phyloP scores from a whole-genome alignment of 2,329 filamentous ascomycete genomes.

The Trichoderma sp. region DNA sequence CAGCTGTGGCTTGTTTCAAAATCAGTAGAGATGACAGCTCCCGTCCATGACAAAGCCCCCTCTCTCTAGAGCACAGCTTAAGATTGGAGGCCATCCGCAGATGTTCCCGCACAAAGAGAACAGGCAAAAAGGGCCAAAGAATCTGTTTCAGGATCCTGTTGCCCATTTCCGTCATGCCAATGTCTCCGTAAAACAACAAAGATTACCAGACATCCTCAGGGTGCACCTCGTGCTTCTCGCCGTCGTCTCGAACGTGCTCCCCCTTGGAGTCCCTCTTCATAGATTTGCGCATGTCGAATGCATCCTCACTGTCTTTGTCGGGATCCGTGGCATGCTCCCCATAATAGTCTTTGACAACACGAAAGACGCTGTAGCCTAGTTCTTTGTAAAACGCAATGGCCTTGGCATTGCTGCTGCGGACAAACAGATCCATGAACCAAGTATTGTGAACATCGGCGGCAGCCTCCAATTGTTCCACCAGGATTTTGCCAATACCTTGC shows the following conservation, averaged over 20 bases:
- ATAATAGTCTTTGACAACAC: constrained; percentile 89
- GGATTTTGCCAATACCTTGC: constrained; percentile 78
- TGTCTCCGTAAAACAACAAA: not conserved
- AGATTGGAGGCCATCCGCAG: not conserved
- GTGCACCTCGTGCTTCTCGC: constrained; percentile 72
- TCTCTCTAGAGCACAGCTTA: not conserved
- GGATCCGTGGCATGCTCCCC: constrained; percentile 73
- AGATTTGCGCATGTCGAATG: constrained; percentile 94
- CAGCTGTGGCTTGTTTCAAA: not conserved
- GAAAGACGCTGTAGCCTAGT: constrained; percentile 88
- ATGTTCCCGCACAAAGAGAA: not conserved
- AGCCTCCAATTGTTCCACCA: constrained; percentile 79
- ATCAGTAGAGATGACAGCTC: not conserved
- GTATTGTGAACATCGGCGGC: constrained; percentile 77
- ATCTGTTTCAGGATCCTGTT: not conserved
- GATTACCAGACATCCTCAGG: constrained; percentile 80
- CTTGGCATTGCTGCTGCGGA: constrained; percentile 80
- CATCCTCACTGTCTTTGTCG: constrained; percentile 70
- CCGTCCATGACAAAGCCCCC: not conserved
- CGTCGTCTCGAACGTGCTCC: constrained; percentile 76
- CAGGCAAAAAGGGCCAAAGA: not conserved
- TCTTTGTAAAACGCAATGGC: constrained; percentile 86
- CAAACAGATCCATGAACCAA: constrained; percentile 96
- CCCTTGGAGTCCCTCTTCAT: constrained; percentile 74
- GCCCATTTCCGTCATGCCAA: not conserved